Evolutionary conservation across 768 basidiomycete species (phyloP).

Genomic region (Termitomyces sp.): DNA sequence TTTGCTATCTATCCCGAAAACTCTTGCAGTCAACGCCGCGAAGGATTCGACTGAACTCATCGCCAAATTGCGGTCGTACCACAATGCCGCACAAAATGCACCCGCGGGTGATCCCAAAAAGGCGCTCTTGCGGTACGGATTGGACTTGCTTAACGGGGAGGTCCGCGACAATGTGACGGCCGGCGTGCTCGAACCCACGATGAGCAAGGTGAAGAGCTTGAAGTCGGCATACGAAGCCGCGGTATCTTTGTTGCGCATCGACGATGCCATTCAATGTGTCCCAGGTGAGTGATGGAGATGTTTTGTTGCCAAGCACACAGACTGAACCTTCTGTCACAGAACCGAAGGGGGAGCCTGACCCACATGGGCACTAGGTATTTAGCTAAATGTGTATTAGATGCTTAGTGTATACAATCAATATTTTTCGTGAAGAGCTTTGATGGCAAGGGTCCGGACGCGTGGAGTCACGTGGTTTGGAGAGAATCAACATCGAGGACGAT

Average conservation of each 20-base stretch:
- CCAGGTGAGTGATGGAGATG: slow-evolving; percentile 56
- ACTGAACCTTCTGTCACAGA: slow-evolving; percentile 41
- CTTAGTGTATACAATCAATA: neutral
- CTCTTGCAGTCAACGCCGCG: slow-evolving; percentile 94
- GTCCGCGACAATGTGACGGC: slow-evolving; percentile 93
- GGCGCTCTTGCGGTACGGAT: slow-evolving; percentile 84
- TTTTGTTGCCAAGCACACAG: neutral
- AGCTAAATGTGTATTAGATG: slow-evolving; percentile 8
- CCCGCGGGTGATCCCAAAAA: slow-evolving; percentile 91
- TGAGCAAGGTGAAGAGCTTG: slow-evolving; percentile 95
- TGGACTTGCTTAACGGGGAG: slow-evolving; percentile 92
- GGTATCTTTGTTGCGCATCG: slow-evolving; percentile 90
- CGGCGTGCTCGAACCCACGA: slow-evolving; percentile 93
- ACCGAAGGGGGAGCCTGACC: slow-evolving; percentile 67
- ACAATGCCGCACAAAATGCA: slow-evolving; percentile 94
- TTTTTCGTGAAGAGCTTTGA: neutral
- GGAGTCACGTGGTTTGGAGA: slow-evolving; percentile 22
- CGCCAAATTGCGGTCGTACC: slow-evolving; percentile 94
- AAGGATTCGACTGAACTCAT: slow-evolving; percentile 98
- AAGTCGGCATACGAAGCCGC: slow-evolving; percentile 98
- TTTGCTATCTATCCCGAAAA: slow-evolving; percentile 93
- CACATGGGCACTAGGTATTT: slow-evolving; percentile 64
- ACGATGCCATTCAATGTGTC: slow-evolving; percentile 91
- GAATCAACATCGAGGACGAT: slow-evolving; percentile 22
- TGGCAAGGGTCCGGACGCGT: slow-evolving; percentile 15